A percentile compares a stretch with the other conserved stretches of the same genome.
These are phyloP conservation scores for Clohesyomyces aquaticus DNA, from an alignment of 495 filamentous ascomycete species.

Conservation along the genomic window DNA sequence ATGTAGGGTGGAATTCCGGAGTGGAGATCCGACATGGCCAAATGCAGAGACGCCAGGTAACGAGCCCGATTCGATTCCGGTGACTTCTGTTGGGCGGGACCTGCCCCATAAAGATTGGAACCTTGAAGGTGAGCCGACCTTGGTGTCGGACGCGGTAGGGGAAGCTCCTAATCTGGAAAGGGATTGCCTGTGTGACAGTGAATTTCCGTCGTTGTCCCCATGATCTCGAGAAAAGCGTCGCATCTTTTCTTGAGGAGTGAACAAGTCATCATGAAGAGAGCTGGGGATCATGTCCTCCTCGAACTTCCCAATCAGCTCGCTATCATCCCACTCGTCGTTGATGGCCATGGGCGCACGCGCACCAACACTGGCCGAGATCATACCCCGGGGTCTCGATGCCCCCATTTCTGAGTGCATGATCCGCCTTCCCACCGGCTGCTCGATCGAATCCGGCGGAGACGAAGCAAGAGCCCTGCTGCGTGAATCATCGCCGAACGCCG, in stretches of 20 bases:
- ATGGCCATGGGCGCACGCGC: constrained; percentile 57
- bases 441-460: constrained; percentile 64
- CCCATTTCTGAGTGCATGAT: constrained; percentile 86
- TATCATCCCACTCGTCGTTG: constrained; percentile 69
- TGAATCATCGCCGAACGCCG: constrained; percentile 77
- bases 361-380: constrained; percentile 77
- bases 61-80: constrained; percentile 42
- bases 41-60: constrained; percentile 59
- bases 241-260: constrained; percentile 87
- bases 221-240: constrained; percentile 78
- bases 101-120: constrained; percentile 81
- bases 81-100: constrained; percentile 56
- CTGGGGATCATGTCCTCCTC: constrained; percentile 93
- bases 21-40: constrained; percentile 89
- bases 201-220: constrained; percentile 44
- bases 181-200: constrained; percentile 58
- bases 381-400: constrained; percentile 66
- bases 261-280: constrained; percentile 76
- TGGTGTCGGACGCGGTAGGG: constrained; percentile 56
- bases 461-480: constrained; percentile 56
- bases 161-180: constrained; percentile 60
- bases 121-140: constrained; percentile 73
- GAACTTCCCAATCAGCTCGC: constrained; percentile 64
- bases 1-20: constrained; percentile 77
- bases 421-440: constrained; percentile 69